Conservation (phyloP, 129 eudicot genomes). For the Helianthus annuus region HanXRQr2.0-SUNRISE NC_035446.2:100441983-100442482, state of each 20-base stretch:
- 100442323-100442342: background rate
- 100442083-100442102: background rate
- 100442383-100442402: background rate
- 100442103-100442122: background rate
- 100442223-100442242: slow-evolving; percentile 94
- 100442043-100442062: background rate
- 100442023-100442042: slow-evolving; percentile 32
- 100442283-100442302: no score
- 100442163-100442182: slow-evolving; percentile 46
- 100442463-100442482: slow-evolving; percentile 1
- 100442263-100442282: background rate
- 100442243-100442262: slow-evolving; percentile 37
- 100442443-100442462: no score
- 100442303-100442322: background rate
- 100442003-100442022: slow-evolving; percentile 97
- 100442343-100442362: background rate
- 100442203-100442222: slow-evolving; percentile 98
- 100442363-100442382: background rate
- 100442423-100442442: background rate
- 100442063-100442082: background rate
- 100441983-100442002: slow-evolving; percentile 99
- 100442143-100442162: background rate
- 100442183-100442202: slow-evolving; percentile 95
- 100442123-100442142: background rate
- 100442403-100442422: slow-evolving; percentile 3